Evolutionary conservation across 768 basidiomycete genomes (phyloP), one percentile per base, ranked within the genome.

Genomic region (Boletellus ananiceps): DNA sequence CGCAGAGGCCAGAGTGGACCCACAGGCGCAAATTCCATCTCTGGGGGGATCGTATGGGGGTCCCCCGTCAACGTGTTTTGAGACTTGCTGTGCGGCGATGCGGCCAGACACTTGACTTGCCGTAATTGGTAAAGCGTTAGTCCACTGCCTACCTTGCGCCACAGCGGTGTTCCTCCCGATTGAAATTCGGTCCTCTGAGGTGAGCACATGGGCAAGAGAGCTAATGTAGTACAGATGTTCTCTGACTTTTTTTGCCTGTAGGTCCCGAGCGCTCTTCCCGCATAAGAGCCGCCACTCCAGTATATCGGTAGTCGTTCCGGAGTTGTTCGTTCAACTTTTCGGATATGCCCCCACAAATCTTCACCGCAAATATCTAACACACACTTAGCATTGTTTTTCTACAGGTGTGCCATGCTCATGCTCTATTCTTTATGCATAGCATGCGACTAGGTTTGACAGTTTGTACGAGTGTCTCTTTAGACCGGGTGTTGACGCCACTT

Each of bases 21-120:
- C 53, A 69, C 65, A 48, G 55, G 56, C 12, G 47, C 44, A 58
- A 57, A 69, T 14, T 69, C 60, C 67, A 67, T 69, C 36, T 16
- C 14, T 6, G 33, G 29, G 29, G 19, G 23, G n/a, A 15, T 1
- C 0, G 25, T 40, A 13, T 50, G 45, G 33, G 43, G 51, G n/a
- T 40, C 27, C 36, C n/a, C 40, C 8, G 40, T 38, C 54, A 65
- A 62, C 63, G 63, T 52, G 60, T 46, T 57, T 23, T 38, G 15
- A 18, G 1, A 6, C 16, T 43, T 14, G 53, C 63, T 54, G 60
- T 57, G 60, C 25, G 21, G 60, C 25, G 21, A 40, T 29, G 3
- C 11, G 31, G 42, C 31, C 47, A 40, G 57, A 46, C 36, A 59
- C 52, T 38, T 54, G 16, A 58, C 56, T 33, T 62, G n/a, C 62